phyloP scores from a whole-genome alignment of 768 basidiomycete genomes.

The Pleurotus eryngii region DNA sequence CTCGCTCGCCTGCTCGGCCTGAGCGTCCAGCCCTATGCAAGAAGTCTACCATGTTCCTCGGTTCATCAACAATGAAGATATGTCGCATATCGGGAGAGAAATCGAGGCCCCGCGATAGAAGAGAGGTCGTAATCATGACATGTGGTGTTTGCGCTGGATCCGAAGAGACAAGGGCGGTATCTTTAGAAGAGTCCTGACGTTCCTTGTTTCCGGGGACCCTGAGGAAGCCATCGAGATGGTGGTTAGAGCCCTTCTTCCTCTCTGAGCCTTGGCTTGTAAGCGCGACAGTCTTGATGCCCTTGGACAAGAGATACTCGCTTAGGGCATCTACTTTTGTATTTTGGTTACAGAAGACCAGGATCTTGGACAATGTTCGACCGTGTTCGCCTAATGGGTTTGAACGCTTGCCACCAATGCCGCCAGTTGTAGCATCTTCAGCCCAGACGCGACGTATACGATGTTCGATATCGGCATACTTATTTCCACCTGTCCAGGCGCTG shows the following conservation, averaged over 20 bases:
- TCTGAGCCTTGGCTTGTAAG: conserved; percentile 61
- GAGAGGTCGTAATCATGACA: conserved; percentile 85
- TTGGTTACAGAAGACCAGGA: conserved; percentile 85
- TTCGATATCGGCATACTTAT: conserved; percentile 78
- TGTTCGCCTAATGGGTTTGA: conserved; percentile 10
- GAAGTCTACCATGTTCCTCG: conserved; percentile 88
- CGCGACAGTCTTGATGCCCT: conserved; percentile 59
- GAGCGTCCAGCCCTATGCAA: conserved; percentile 87
- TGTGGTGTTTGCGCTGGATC: conserved; percentile 33
- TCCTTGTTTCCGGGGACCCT: conserved; percentile 16
- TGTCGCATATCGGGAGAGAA: conserved; percentile 75
- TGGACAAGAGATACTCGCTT: conserved; percentile 51
- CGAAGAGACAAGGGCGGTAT: not conserved
- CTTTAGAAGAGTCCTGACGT: not conserved
- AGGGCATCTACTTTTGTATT: conserved; percentile 64
- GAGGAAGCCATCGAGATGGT: conserved; percentile 76
- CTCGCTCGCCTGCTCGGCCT: conserved; percentile 67
- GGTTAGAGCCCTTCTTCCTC: conserved; percentile 66
- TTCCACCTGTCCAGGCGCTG: conserved; percentile 74
- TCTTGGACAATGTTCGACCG: conserved; percentile 48
- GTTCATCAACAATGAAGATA: conserved; percentile 86
- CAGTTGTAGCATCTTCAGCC: conserved; percentile 53
- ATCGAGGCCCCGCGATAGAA: conserved; percentile 88
- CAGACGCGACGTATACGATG: conserved; percentile 71
- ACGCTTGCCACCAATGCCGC: conserved; percentile 13